phyloP scores from a whole-genome alignment of 1,139 yeast species.

The Groenewaldozyma auringiensis region DNA sequence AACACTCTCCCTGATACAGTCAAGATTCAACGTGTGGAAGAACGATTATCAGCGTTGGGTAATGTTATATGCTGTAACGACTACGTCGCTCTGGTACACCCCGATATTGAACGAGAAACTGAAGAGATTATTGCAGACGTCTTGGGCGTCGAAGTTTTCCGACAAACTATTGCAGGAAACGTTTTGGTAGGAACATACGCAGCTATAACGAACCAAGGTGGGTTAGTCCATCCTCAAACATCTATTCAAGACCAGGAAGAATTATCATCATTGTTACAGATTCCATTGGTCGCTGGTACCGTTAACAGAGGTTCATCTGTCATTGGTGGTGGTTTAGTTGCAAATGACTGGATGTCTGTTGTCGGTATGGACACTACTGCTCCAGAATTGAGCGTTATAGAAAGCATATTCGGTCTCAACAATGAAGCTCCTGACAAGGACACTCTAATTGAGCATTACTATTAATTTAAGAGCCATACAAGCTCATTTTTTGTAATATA shows the following conservation, averaged over 20 bases:
- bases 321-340: constrained; percentile 98
- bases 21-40: constrained; percentile 96
- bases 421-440: constrained; percentile 36
- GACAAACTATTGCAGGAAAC: constrained; percentile 98
- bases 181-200: constrained; percentile 97
- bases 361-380: constrained; percentile 97
- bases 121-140: constrained; percentile 98
- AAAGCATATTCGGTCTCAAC: constrained; percentile 66
- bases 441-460: constrained; percentile 35
- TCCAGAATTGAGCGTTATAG: constrained; percentile 94
- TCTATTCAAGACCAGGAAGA: constrained; percentile 98
- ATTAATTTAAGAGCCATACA: no score
- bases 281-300: constrained; percentile 97
- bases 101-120: constrained; percentile 98
- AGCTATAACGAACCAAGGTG: constrained; percentile 93
- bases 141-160: constrained; percentile 97
- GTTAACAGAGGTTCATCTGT: constrained; percentile 96
- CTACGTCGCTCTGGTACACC: constrained; percentile 97
- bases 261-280: constrained; percentile 87
- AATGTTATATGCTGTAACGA: constrained; percentile 98
- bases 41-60: constrained; percentile 92
- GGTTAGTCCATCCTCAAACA: constrained; percentile 96
- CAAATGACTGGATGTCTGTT: constrained; percentile 96
- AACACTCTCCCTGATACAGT: constrained; percentile 95
- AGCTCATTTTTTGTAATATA: no score